Base-by-base conservation (phyloP, 179 eudicot genomes). In the Spergularia azorica region DNA sequence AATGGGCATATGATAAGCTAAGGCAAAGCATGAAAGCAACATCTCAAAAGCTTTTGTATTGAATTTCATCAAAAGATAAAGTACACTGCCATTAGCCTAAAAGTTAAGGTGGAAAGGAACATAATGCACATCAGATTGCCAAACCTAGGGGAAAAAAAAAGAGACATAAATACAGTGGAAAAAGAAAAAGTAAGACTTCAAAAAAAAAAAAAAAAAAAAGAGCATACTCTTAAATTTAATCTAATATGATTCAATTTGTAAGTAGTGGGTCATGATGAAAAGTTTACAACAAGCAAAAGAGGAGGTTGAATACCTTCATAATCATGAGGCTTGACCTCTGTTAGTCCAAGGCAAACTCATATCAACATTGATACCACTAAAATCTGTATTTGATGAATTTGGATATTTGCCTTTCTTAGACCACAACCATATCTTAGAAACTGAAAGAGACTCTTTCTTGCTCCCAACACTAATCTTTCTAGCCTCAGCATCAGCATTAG, bases 381-480 rank as follows among this genome's bases (percentile, higher is more conserved):
- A 71, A 41, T 79, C 82, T 16, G 78, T n/a, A 55, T 74, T 77
- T 50, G 79, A 79, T 56, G 85, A 82, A 79, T 73, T 75, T 50
- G 79, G 65, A 52, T 79, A 81, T 26, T 73, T 87, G 75, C 77
- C 73, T 78, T 83, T 88, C 84, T 88, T 90, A 56, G 93, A 85
- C 94, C 94, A 88, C 9, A 83, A 80, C 91, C 94, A 90, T 60
- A 90, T 88, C 87, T 90, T 90, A 16, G 93, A 90, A 11, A 90
- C 86, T 7, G 93, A 90, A 38, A 83, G 83, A 70, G 90, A 86
- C 32, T 90, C 93, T 8, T 83, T 81, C 73, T 56, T 84, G 10
- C 73, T 79, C 59, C 84, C 78, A 13, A 62, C 64, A 80, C 79
- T 82, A 17, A 88, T 89, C 86, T 76, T 88, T 70, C 85, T 83